Conservation (phyloP, 495 filamentous ascomycete species). For the Neurospora sp. region DNA sequence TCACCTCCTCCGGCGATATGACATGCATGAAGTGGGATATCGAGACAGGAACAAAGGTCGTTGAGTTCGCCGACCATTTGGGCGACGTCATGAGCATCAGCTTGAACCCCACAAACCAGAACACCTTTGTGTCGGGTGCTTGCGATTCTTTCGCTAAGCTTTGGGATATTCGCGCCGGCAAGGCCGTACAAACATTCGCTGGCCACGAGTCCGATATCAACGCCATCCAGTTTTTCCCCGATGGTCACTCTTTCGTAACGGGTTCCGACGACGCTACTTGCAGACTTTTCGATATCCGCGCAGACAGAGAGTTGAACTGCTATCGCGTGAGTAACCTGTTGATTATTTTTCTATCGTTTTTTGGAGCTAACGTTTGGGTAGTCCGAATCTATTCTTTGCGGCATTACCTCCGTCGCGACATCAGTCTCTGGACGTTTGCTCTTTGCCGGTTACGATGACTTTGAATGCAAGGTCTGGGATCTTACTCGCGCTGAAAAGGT, state of each 20-base stretch:
- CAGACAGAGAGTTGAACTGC: constrained; percentile 89
- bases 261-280: constrained; percentile 97
- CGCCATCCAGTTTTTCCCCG: constrained; percentile 98
- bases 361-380: constrained; percentile 30
- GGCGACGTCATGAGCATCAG: constrained; percentile 99
- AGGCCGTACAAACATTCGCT: constrained; percentile 96
- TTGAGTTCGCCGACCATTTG: constrained; percentile 96
- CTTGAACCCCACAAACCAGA: constrained; percentile 98
- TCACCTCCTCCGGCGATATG: constrained; percentile 98
- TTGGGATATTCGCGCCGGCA: constrained; percentile 97
- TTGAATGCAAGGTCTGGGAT: constrained; percentile 99
- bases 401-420: constrained; percentile 96
- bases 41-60: constrained; percentile 92
- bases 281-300: constrained; percentile 94
- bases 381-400: constrained; percentile 95
- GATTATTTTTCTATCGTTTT: neutral
- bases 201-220: constrained; percentile 99
- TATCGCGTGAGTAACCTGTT: constrained; percentile 66
- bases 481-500: constrained; percentile 93
- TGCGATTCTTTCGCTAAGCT: constrained; percentile 98
- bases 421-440: constrained; percentile 93
- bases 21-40: constrained; percentile 99
- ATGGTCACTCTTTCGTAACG: constrained; percentile 96
- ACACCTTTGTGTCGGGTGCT: constrained; percentile 95
- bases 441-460: constrained; percentile 97